These are phyloP conservation scores for Sporothrix variecibatus DNA, from an alignment of 2,329 filamentous ascomycete genomes.

Conservation along the genomic window DNA sequence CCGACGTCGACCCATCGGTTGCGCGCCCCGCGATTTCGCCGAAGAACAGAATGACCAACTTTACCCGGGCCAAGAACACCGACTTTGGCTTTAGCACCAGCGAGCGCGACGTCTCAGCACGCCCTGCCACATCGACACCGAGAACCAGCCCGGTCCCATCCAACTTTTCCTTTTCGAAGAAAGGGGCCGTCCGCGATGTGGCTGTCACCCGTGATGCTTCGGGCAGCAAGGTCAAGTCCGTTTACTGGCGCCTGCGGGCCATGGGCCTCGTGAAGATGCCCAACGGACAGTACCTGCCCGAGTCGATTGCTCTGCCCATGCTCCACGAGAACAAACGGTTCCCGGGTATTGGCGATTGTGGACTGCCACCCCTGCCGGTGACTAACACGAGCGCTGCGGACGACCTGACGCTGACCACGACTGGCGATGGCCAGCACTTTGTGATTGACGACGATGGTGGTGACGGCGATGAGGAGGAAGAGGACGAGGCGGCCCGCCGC, in stretches of 20 bases:
- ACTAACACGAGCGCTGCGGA: neutral
- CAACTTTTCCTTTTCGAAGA: neutral
- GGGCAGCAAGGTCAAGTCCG: constrained; percentile 26
- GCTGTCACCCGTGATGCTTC: neutral
- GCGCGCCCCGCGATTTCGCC: neutral
- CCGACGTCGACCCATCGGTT: neutral
- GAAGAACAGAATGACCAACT: constrained; percentile 29
- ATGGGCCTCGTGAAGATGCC: constrained; percentile 43
- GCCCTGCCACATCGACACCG: neutral
- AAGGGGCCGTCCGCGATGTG: neutral
- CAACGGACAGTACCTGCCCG: constrained; percentile 43
- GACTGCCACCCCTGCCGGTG: constrained; percentile 33
- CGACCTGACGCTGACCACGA: neutral
- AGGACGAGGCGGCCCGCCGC: neutral
- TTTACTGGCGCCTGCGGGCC: constrained; percentile 49
- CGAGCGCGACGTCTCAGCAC: neutral
- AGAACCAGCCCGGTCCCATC: neutral
- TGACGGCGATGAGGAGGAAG: neutral
- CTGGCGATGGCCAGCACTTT: neutral
- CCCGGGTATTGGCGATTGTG: constrained; percentile 43
- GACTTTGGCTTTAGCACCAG: neutral
- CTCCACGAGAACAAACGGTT: constrained; percentile 44
- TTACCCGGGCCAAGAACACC: constrained; percentile 27
- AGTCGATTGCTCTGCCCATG: constrained; percentile 48
- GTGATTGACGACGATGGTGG: neutral